These are phyloP conservation scores for Syzygium aromaticum DNA, from an alignment of 345 rosid species.

Conservation along the genomic window DNA sequence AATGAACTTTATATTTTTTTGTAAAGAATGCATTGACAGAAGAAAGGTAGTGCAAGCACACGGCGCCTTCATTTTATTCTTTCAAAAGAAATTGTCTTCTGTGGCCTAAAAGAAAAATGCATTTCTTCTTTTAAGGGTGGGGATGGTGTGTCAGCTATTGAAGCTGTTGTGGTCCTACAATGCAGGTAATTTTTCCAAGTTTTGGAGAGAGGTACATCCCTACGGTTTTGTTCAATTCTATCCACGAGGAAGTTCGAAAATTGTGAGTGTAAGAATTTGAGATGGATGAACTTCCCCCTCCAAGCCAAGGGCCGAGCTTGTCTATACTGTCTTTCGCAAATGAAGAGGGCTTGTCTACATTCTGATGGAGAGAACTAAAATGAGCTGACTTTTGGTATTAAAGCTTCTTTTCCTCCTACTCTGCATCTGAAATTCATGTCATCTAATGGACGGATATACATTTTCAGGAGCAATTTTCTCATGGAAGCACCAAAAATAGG, in stretches of 20 bases:
- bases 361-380: not conserved
- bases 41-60: not conserved
- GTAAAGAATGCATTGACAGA: not conserved
- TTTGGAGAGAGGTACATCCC: constrained; percentile 78
- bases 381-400: not conserved
- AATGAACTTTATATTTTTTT: not conserved
- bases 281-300: not conserved
- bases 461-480: not conserved
- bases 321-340: not conserved
- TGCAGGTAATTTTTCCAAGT: constrained; percentile 51
- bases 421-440: not conserved
- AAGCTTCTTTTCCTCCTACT: not conserved
- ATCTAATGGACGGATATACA: not conserved
- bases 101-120: not conserved
- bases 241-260: constrained; percentile 53
- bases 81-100: not conserved
- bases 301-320: not conserved
- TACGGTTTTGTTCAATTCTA: constrained; percentile 59
- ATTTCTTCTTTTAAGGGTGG: not conserved
- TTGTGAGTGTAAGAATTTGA: constrained; percentile 22
- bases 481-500: not conserved
- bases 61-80: not conserved
- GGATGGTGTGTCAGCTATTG: not conserved
- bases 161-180: not conserved
- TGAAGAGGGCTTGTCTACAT: not conserved